Conservation (phyloP, 192 early-diverging fungal genomes). For the Funneliformis mosseae region DNA sequence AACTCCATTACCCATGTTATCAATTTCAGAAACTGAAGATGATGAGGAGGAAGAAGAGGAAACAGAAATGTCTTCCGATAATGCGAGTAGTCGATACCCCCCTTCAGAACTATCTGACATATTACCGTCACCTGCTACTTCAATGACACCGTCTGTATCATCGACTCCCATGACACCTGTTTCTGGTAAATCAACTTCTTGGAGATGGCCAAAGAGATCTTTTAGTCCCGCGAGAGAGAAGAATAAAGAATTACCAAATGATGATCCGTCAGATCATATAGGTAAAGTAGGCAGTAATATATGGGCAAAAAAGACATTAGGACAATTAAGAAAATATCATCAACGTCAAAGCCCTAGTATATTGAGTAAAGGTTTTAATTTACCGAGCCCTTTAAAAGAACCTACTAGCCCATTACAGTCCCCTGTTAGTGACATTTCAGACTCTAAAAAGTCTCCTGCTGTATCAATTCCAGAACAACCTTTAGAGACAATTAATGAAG, state of each 20-base stretch:
- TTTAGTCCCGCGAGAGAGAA: constrained; percentile 34
- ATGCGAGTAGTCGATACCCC: not conserved
- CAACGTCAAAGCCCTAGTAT: constrained; percentile 35
- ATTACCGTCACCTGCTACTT: constrained; percentile 5
- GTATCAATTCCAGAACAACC: not conserved
- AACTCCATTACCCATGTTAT: constrained; percentile 5
- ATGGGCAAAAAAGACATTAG: constrained; percentile 35
- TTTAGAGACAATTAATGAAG: constrained; percentile 29
- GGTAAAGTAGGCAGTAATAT: constrained; percentile 29
- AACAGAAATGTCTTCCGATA: not conserved
- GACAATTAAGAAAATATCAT: constrained; percentile 34
- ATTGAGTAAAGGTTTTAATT: constrained; percentile 22
- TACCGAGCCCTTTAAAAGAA: constrained; percentile 31
- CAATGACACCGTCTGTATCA: not conserved
- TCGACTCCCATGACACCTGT: not conserved
- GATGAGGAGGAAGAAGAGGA: constrained; percentile 33
- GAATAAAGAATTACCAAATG: not conserved
- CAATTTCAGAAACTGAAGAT: constrained; percentile 33
- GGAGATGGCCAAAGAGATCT: constrained; percentile 34
- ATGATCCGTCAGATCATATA: constrained; percentile 32
- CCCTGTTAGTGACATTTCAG: constrained; percentile 29
- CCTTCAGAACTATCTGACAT: constrained; percentile 5
- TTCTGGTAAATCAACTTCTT: constrained; percentile 8
- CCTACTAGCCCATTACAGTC: not conserved
- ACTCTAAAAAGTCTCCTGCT: constrained; percentile 14